A percentile compares a stretch with the other conserved stretches of the same genome.
Conservation (phyloP, 176 grass and related monocot species). For the Phoenix dactylifera region DNA sequence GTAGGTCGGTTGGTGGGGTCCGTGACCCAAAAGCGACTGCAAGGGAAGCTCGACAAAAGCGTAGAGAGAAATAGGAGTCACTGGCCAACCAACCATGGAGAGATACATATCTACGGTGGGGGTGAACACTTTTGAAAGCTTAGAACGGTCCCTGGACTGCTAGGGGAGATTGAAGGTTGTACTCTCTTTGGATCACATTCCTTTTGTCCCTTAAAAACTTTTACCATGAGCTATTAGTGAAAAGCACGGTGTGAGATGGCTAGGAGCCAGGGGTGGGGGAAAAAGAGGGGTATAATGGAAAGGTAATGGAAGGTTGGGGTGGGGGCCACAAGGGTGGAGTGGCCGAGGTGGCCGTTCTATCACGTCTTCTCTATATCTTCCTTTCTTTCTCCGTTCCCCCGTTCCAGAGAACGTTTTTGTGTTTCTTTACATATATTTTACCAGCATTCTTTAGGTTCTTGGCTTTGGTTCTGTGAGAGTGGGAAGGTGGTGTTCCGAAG, state of each 20-base stretch:
- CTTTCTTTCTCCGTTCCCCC: neutral
- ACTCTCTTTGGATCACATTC: neutral
- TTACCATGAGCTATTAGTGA: too few relatives aligned
- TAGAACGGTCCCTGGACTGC: neutral
- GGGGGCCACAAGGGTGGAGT: neutral
- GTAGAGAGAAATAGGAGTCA: neutral
- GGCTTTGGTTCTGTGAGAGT: too few relatives aligned
- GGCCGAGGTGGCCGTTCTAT: neutral
- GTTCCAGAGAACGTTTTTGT: too few relatives aligned
- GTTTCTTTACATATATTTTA: too few relatives aligned
- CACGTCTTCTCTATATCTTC: neutral
- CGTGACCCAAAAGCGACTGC: neutral
- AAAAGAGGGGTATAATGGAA: neutral
- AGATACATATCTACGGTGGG: too few relatives aligned
- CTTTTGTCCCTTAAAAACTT: too few relatives aligned
- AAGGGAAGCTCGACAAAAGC: neutral
- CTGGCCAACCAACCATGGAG: neutral
- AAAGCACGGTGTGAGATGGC: too few relatives aligned
- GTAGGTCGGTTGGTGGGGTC: constrained; percentile 2
- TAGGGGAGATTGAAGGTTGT: neutral
- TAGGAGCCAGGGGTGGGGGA: neutral
- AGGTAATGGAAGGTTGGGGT: neutral
- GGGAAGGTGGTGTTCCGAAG: too few relatives aligned
- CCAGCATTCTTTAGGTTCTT: too few relatives aligned
- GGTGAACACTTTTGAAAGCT: neutral